phyloP scores from a whole-genome alignment of 2,329 filamentous ascomycete species.

The Hypoxylon sp. region DNA sequence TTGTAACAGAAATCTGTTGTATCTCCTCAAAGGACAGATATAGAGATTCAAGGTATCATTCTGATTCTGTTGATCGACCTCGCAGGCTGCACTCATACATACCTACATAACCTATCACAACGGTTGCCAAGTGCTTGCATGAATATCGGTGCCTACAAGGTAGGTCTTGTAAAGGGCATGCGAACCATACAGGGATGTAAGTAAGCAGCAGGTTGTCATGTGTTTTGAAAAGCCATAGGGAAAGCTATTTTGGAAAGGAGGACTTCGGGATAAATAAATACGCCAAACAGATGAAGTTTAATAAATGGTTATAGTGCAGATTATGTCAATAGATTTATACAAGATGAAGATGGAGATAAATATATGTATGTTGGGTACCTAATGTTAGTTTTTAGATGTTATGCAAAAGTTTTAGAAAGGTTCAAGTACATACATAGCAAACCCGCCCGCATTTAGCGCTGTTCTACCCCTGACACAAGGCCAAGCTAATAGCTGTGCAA shows the following conservation, averaged over 20 bases:
- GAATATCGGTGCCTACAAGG: constrained; percentile 20
- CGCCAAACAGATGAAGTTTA: background rate
- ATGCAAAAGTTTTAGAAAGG: background rate
- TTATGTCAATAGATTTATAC: background rate
- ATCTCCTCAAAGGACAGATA: constrained; percentile 10
- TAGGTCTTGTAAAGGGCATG: constrained; percentile 10
- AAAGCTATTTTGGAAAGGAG: background rate
- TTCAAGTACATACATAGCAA: constrained; percentile 1
- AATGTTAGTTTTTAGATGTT: background rate
- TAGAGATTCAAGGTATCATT: constrained; percentile 19
- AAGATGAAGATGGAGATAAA: background rate
- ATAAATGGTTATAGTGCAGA: background rate
- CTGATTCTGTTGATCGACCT: constrained; percentile 32
- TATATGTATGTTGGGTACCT: background rate
- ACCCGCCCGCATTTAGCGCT: constrained; percentile 33
- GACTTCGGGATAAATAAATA: background rate
- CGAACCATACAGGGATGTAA: constrained; percentile 20
- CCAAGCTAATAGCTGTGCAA: constrained; percentile 14
- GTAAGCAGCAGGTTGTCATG: constrained; percentile 5
- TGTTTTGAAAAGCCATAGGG: background rate
- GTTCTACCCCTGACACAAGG: constrained; percentile 38
- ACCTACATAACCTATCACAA: constrained; percentile 18
- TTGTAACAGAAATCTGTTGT: background rate
- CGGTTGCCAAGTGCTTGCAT: constrained; percentile 22
- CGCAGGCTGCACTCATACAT: constrained; percentile 35